These are phyloP conservation scores for Beverwykella pulmonaria DNA, from an alignment of 495 filamentous ascomycete species.

Conservation along the genomic window DNA sequence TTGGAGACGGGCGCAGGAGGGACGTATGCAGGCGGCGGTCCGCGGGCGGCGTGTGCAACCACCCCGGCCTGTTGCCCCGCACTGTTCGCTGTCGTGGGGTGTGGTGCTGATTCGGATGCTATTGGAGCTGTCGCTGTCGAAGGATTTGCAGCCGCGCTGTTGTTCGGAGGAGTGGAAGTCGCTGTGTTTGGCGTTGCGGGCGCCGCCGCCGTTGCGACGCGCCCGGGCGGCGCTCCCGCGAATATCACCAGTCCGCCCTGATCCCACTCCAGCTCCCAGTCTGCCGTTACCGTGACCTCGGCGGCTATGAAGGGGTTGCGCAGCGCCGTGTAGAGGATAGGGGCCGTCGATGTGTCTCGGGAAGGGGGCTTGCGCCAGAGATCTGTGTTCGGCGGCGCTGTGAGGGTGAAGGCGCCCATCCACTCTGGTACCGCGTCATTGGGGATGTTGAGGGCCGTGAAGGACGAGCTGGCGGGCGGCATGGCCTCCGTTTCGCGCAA, in stretches of 20 bases:
- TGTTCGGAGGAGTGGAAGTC: background rate
- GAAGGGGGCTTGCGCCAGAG: constrained; percentile 56
- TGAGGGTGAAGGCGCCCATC: constrained; percentile 60
- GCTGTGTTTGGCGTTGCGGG: constrained; percentile 3
- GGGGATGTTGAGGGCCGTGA: constrained; percentile 57
- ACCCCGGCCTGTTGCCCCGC: constrained; percentile 19
- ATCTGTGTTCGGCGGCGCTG: constrained; percentile 59
- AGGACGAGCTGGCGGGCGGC: constrained; percentile 56
- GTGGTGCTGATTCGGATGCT: background rate
- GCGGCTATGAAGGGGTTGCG: constrained; percentile 58
- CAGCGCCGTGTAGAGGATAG: constrained; percentile 60
- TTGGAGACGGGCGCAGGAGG: constrained; percentile 48
- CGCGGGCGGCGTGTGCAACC: constrained; percentile 11
- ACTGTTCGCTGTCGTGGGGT: constrained; percentile 1
- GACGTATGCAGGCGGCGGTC: constrained; percentile 40
- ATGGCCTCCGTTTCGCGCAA: constrained; percentile 40
- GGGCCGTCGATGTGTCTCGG: constrained; percentile 59
- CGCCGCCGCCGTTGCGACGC: constrained; percentile 17
- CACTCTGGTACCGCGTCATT: constrained; percentile 53
- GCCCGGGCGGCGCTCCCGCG: constrained; percentile 41
- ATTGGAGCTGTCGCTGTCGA: constrained; percentile 1
- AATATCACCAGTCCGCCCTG: constrained; percentile 66
- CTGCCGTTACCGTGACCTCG: constrained; percentile 61
- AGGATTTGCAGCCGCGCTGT: constrained; percentile 5
- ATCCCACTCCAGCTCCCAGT: constrained; percentile 65